These are phyloP conservation scores for Eudorina sp. DNA, from an alignment of 139 green algal genomes.

Conservation along the genomic window DNA sequence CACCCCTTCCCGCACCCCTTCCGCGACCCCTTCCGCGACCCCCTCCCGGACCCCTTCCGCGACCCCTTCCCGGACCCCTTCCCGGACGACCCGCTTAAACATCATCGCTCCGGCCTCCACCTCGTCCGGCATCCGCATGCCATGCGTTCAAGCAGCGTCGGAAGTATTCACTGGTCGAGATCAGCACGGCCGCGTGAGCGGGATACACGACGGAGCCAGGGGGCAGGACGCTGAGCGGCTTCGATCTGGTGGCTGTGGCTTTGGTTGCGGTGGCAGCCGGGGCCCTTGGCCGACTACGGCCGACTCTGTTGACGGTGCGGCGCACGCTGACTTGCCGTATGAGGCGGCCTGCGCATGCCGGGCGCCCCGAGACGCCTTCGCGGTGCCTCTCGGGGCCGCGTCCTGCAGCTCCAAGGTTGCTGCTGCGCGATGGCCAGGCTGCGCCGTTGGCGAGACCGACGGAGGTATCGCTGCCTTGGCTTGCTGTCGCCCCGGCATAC, in stretches of 20 bases:
- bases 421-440: background rate
- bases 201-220: background rate
- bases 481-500: background rate
- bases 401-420: background rate
- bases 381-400: background rate
- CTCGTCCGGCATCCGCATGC: background rate
- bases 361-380: background rate
- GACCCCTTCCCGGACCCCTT: no score
- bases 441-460: background rate
- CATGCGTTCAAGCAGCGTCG: background rate
- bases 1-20: no score
- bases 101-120: slow-evolving; percentile 16
- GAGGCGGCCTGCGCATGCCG: background rate
- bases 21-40: no score
- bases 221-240: background rate
- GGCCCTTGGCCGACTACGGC: background rate
- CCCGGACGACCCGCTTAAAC: no score
- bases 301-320: background rate
- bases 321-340: background rate
- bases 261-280: background rate
- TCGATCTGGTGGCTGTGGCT: background rate
- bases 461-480: background rate
- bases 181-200: slow-evolving; percentile 15
- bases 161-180: slow-evolving; percentile 30
- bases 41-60: no score